Percentiles rank a stretch among this genome's conserved stretches.
Evolutionary conservation across 371 early-diverging fungal genomes (phyloP).

Genomic region (Chytridium lagenaria): DNA sequence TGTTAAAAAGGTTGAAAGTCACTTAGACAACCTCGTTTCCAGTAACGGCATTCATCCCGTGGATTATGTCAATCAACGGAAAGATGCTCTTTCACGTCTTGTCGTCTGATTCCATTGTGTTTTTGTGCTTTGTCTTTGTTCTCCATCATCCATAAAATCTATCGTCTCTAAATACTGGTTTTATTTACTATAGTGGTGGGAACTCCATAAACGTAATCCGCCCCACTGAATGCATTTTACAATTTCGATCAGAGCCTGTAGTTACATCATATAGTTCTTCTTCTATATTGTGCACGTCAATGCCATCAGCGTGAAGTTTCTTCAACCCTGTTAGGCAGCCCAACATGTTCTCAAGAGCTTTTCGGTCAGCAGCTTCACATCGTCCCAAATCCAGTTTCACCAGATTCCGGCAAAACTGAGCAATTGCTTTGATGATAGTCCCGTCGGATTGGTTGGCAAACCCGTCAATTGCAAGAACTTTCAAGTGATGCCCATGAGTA

Average conservation of each 20-base stretch:
- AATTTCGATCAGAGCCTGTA: not conserved
- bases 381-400: constrained; percentile 19
- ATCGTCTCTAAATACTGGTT: too few species aligned
- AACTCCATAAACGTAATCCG: not conserved
- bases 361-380: constrained; percentile 4
- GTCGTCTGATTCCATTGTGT: too few species aligned
- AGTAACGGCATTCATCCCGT: not conserved
- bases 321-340: not conserved
- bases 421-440: not conserved
- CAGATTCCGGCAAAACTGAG: constrained; percentile 4
- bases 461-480: constrained; percentile 10
- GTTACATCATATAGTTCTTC: constrained; percentile 15
- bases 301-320: constrained; percentile 21
- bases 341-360: constrained; percentile 10
- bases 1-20: not conserved
- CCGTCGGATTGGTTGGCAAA: not conserved
- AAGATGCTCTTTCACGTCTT: too few species aligned
- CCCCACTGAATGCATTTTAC: not conserved
- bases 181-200: not conserved
- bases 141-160: too few species aligned
- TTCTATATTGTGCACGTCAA: constrained; percentile 10
- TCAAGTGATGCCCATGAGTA: constrained; percentile 8
- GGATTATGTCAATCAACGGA: constrained; percentile 9
- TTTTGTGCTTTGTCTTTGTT: too few species aligned
- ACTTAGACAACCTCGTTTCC: not conserved